Base-by-base conservation (phyloP, 345 rosid species). In the Arabis alpina region DNA sequence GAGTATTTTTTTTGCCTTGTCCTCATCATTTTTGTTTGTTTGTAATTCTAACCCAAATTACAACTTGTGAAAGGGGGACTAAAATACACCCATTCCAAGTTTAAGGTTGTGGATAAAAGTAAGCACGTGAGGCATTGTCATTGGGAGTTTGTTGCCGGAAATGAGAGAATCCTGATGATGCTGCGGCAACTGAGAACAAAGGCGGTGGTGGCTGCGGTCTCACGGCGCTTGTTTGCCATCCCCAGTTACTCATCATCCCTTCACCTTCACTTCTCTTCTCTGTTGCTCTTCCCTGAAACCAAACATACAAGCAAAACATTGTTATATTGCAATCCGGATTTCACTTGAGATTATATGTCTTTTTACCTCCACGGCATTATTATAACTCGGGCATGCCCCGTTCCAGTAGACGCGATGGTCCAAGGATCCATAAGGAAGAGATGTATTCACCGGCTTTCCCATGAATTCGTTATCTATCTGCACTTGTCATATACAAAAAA, bases 151-250 rank as follows among this genome's bases (percentile, higher is more conserved):
- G 79, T 55, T 64, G 79, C 65, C 75, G 60, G 61, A 75, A 75
- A 75, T 75, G 74, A 54, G 79, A 76, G 79, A 76, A 76, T 76
- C 79, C 76, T 76, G 79, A 76, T 76, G 79, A 70, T 70, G 79
- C 79, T 76, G 79, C 79, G 48, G 75, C 75, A 54, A 37, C 79
- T 55, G 79, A 64, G 75, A 57, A 76, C 75, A 64, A 69, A 14
- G 24, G 44, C 10, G 60, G 66, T 42, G 70, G 70, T 40, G 43
- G 63, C 12, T 73, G 77, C 6, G 27, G 72, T 32, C 72, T 51
- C 61, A 58, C 32, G 24, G 40, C 34, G 54, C 71, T 76, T 10
- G 75, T 48, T 62, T 70, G 67, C 79, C 79, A 70, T 70, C 76
- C 79, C 79, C 79, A 76, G 63, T 68, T 75, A 54, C 75, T 61